Conservation (phyloP, 2,329 filamentous ascomycete genomes). For the Sarocladium brachiariae region DNA sequence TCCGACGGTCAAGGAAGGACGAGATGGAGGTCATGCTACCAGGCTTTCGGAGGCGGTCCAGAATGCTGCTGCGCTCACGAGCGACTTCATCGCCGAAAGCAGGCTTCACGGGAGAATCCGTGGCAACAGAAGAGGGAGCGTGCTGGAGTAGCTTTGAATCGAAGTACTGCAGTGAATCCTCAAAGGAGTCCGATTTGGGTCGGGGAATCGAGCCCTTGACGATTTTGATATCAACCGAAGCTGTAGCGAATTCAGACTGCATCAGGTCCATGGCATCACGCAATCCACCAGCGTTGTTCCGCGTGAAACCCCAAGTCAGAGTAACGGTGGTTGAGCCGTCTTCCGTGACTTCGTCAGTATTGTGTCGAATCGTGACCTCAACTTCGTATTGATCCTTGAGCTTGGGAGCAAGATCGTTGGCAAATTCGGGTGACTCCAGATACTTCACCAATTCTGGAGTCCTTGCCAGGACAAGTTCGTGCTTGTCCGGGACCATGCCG, state of each 20-base stretch:
- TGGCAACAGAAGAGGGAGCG: slow-evolving; percentile 65
- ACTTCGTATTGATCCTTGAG: slow-evolving; percentile 90
- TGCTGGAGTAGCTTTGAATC: slow-evolving; percentile 95
- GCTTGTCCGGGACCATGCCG: slow-evolving; percentile 95
- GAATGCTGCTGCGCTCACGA: slow-evolving; percentile 73
- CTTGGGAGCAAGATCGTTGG: slow-evolving; percentile 71
- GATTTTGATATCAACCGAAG: slow-evolving; percentile 79
- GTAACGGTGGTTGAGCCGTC: slow-evolving; percentile 52
- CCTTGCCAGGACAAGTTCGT: slow-evolving; percentile 80
- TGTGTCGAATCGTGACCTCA: slow-evolving; percentile 68
- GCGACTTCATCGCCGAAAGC: slow-evolving; percentile 76
- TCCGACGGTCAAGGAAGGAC: slow-evolving; percentile 91
- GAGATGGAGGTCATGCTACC: slow-evolving; percentile 91
- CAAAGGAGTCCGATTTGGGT: slow-evolving; percentile 98
- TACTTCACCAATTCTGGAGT: slow-evolving; percentile 71
- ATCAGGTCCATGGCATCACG: slow-evolving; percentile 96
- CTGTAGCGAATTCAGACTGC: slow-evolving; percentile 75
- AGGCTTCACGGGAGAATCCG: slow-evolving; percentile 82
- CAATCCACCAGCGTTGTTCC: slow-evolving; percentile 92
- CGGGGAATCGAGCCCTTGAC: slow-evolving; percentile 93
- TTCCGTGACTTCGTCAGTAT: slow-evolving; percentile 50
- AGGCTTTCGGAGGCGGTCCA: slow-evolving; percentile 90
- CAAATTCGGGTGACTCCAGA: slow-evolving; percentile 75
- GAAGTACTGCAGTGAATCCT: slow-evolving; percentile 94
- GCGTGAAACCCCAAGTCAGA: slow-evolving; percentile 77